Conservation (phyloP, 1,139 yeast genomes). For the Geotrichum reessii region DNA sequence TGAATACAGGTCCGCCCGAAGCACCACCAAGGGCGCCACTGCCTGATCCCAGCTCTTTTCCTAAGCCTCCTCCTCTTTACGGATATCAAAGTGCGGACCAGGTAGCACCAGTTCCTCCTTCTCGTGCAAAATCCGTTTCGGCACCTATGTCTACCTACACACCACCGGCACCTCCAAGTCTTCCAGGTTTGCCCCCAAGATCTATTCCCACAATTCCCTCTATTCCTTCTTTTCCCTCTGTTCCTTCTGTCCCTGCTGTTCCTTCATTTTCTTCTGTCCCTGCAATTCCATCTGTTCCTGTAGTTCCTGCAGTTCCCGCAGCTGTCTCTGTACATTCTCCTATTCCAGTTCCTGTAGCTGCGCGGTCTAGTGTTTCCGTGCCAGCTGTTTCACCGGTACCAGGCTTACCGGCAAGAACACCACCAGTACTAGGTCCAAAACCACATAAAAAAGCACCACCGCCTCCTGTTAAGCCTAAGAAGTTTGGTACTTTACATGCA, state of each 20-base stretch:
- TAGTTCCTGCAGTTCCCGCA: neutral
- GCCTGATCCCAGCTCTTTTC: slow-evolving; percentile 18
- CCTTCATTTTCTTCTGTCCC: too few species aligned
- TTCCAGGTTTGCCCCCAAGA: slow-evolving; percentile 3
- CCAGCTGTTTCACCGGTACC: neutral
- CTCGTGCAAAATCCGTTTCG: neutral
- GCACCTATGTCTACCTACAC: neutral
- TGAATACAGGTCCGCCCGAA: neutral
- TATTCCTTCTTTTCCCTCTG: too few species aligned
- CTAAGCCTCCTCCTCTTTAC: slow-evolving; percentile 14
- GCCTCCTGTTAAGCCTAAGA: slow-evolving; percentile 15
- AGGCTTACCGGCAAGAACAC: neutral
- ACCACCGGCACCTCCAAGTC: slow-evolving; percentile 5
- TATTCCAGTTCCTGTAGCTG: slow-evolving; percentile 1
- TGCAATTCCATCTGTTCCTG: too few species aligned
- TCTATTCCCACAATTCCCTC: neutral
- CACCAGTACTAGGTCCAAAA: neutral
- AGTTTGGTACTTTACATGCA: neutral
- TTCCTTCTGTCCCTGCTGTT: too few species aligned
- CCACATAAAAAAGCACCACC: slow-evolving; percentile 15
- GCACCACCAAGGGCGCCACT: slow-evolving; percentile 12
- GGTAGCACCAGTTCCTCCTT: neutral
- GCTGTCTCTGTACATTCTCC: neutral
- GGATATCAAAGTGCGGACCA: neutral
- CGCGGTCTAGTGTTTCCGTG: neutral